Conservation (phyloP, 2,329 filamentous ascomycete genomes). For the Cordyceps fumosorosea region DNA sequence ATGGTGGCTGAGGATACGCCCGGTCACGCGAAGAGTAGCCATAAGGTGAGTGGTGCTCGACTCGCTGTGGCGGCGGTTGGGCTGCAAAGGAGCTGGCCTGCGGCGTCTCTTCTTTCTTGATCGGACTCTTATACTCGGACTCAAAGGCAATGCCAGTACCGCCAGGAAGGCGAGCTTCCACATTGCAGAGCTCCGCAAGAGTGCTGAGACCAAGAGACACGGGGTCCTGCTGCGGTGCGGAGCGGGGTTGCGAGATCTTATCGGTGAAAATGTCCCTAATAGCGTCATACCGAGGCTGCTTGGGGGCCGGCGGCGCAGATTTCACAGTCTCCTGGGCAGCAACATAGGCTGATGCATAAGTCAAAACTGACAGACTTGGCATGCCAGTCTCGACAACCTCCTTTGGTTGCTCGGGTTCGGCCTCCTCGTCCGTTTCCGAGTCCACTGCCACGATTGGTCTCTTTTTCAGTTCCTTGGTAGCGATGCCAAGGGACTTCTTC, state of each 20-base stretch:
- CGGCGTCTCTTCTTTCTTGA: slow-evolving; percentile 20
- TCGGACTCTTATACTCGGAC: background rate
- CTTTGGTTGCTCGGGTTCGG: slow-evolving; percentile 15
- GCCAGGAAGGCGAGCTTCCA: slow-evolving; percentile 23
- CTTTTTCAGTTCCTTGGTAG: slow-evolving; percentile 26
- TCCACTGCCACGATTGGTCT: slow-evolving; percentile 23
- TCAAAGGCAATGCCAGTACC: slow-evolving; percentile 10
- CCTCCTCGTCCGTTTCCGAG: slow-evolving; percentile 21
- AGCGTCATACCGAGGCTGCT: slow-evolving; percentile 23
- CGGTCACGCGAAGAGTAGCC: slow-evolving; percentile 7
- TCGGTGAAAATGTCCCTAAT: slow-evolving; percentile 35
- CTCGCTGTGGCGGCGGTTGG: background rate
- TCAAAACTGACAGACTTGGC: slow-evolving; percentile 15
- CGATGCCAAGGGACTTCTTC: slow-evolving; percentile 30
- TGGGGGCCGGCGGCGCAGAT: slow-evolving; percentile 8
- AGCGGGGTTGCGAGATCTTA: slow-evolving; percentile 23
- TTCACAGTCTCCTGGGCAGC: slow-evolving; percentile 14
- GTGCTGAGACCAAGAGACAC: slow-evolving; percentile 25
- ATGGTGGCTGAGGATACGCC: slow-evolving; percentile 11
- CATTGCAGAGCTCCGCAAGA: slow-evolving; percentile 29
- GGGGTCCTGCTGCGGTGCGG: slow-evolving; percentile 20
- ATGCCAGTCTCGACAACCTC: slow-evolving; percentile 11
- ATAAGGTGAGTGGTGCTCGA: slow-evolving; percentile 6
- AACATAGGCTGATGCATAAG: slow-evolving; percentile 18
- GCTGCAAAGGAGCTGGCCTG: slow-evolving; percentile 12